phyloP scores from a whole-genome alignment of 331 rosid species.

The Rhamnella rubrinervis region DNA sequence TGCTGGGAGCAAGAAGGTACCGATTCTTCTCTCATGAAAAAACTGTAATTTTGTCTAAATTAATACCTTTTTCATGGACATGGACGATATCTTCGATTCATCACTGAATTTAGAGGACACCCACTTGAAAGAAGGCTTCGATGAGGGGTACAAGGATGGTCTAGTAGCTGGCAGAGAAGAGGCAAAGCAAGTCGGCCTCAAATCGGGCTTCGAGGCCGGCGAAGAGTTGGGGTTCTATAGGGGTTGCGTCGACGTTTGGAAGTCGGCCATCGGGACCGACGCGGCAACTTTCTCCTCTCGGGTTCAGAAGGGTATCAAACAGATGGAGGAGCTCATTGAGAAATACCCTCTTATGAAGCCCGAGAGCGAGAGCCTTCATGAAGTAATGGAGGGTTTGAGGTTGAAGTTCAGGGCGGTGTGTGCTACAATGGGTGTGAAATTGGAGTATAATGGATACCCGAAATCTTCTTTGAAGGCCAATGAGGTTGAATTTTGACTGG shows the following conservation, averaged over 20 bases:
- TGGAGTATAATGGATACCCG: slow-evolving; percentile 46
- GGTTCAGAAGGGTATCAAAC: slow-evolving; percentile 43
- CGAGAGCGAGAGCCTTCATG: slow-evolving; percentile 55
- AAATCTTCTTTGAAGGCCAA: slow-evolving; percentile 36
- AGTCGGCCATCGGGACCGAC: slow-evolving; percentile 43
- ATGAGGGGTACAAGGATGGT: slow-evolving; percentile 63
- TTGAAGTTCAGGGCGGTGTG: slow-evolving; percentile 60
- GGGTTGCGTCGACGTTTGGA: slow-evolving; percentile 65
- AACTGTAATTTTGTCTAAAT: neutral
- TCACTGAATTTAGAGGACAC: slow-evolving; percentile 55
- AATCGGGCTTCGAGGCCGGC: slow-evolving; percentile 72
- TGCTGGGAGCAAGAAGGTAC: no score
- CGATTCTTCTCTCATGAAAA: no score
- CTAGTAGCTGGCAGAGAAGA: slow-evolving; percentile 59
- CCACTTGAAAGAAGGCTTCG: slow-evolving; percentile 64
- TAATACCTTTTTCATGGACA: slow-evolving; percentile 10
- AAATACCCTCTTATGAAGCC: slow-evolving; percentile 70
- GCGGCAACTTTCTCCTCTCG: slow-evolving; percentile 50
- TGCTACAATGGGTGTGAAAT: slow-evolving; percentile 57
- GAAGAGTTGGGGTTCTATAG: slow-evolving; percentile 80
- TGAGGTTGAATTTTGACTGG: slow-evolving; percentile 42
- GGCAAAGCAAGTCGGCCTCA: slow-evolving; percentile 62
- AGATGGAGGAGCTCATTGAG: slow-evolving; percentile 61
- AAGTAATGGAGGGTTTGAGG: slow-evolving; percentile 64
- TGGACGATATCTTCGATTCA: slow-evolving; percentile 64